These are phyloP conservation scores for Globisporangium radiosum DNA, from an alignment of 352 stramenopile genomes.

Conservation along the genomic window DNA sequence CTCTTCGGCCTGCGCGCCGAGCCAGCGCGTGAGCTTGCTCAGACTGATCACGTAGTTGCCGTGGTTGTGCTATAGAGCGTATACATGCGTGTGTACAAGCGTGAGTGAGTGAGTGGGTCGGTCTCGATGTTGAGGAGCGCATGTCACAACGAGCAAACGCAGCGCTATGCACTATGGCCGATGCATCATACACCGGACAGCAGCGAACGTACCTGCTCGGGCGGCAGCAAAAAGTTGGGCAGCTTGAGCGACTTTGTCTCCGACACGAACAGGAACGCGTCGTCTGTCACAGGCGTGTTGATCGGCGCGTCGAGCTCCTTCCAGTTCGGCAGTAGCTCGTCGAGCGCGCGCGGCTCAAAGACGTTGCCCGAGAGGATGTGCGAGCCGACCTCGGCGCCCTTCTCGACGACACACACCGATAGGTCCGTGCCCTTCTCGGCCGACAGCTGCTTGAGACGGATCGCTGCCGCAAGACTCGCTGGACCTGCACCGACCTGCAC, in stretches of 20 bases:
- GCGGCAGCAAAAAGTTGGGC: slow-evolving; percentile 91
- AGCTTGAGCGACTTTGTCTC: slow-evolving; percentile 84
- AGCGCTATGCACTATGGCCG: no score
- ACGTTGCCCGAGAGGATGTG: slow-evolving; percentile 99
- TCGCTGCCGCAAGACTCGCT: slow-evolving; percentile 93
- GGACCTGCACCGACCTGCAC: slow-evolving; percentile 66
- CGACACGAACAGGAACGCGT: slow-evolving; percentile 92
- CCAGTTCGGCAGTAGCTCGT: slow-evolving; percentile 96
- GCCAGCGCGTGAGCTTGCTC: slow-evolving; percentile 95
- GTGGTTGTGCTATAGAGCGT: slow-evolving; percentile 89
- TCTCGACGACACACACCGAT: slow-evolving; percentile 94
- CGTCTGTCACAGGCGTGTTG: slow-evolving; percentile 91
- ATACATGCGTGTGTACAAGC: slow-evolving; percentile 4
- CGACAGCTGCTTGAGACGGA: slow-evolving; percentile 97
- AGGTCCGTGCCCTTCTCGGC: slow-evolving; percentile 91
- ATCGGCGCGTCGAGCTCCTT: slow-evolving; percentile 86
- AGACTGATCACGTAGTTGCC: slow-evolving; percentile 99
- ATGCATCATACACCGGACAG: no score
- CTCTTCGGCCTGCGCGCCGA: slow-evolving; percentile 95
- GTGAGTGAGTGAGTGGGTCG: neutral
- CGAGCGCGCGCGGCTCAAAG: slow-evolving; percentile 95
- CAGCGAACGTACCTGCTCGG: slow-evolving; percentile 66
- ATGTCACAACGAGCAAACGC: no score
- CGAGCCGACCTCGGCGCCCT: slow-evolving; percentile 94
- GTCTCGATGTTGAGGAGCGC: no score